These are phyloP conservation scores for Globisporangium recalcitrans DNA, from an alignment of 352 stramenopile species.

Conservation along the genomic window DNA sequence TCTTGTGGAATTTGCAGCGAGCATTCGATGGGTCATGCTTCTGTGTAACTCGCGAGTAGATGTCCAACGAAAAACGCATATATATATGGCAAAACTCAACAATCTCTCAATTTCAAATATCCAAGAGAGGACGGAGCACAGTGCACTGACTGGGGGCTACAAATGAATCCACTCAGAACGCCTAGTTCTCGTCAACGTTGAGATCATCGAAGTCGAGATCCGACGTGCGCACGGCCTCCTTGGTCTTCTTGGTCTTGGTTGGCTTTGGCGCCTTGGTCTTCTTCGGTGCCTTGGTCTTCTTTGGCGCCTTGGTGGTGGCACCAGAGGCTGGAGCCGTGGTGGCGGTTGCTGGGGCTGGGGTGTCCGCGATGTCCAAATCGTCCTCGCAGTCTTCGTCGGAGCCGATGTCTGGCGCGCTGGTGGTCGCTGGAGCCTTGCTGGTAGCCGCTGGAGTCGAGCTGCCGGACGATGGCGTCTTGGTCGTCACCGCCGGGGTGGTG, in stretches of 20 bases:
- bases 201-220: conserved; percentile 13
- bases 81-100: too few species aligned
- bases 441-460: conserved; percentile 10
- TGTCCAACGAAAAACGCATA: too few species aligned
- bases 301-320: neutral
- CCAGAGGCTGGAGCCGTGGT: neutral
- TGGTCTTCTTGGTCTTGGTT: conserved; percentile 3
- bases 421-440: conserved; percentile 6
- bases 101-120: too few species aligned
- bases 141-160: neutral
- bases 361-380: too few species aligned
- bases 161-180: neutral
- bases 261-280: neutral
- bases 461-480: conserved; percentile 6
- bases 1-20: too few species aligned
- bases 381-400: conserved; percentile 4
- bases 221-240: conserved; percentile 10
- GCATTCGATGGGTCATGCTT: too few species aligned
- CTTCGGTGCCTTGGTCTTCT: neutral
- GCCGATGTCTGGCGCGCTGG: neutral
- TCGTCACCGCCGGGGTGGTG: conserved; percentile 5
- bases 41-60: too few species aligned
- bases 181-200: neutral
- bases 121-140: too few species aligned
- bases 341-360: neutral